Percentiles rank a stretch among this genome's conserved stretches.
phyloP scores from a whole-genome alignment of 495 filamentous ascomycete genomes.

The Parmelia sp. region DNA sequence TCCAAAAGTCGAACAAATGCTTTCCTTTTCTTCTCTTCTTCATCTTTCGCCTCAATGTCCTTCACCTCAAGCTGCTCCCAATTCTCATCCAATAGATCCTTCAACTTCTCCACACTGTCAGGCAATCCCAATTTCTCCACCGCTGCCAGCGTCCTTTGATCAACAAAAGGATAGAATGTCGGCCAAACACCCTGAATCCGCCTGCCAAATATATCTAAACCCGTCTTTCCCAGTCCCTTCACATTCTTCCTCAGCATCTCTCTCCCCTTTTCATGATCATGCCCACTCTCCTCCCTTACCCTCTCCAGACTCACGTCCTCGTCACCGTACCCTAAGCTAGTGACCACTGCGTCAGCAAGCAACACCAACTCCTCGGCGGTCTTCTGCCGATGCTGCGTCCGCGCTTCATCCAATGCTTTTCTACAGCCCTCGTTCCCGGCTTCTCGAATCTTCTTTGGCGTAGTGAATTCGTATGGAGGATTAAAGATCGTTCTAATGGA shows the following conservation, averaged over 20 bases:
- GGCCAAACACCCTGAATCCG: conserved; percentile 32
- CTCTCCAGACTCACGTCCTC: conserved; percentile 20
- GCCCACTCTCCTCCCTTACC: conserved; percentile 16
- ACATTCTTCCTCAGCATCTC: conserved; percentile 25
- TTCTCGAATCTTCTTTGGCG: conserved; percentile 26
- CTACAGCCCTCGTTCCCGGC: conserved; percentile 24
- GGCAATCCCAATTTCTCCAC: conserved; percentile 30
- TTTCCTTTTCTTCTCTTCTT: conserved; percentile 22
- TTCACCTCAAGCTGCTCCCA: conserved; percentile 27
- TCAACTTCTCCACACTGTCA: conserved; percentile 25
- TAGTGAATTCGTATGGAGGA: conserved; percentile 29
- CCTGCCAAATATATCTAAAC: conserved; percentile 31
- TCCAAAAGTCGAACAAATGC: conserved; percentile 25
- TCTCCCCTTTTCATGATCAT: conserved; percentile 20
- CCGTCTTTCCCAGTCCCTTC: conserved; percentile 33
- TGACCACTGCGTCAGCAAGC: conserved; percentile 14
- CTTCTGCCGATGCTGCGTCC: conserved; percentile 29
- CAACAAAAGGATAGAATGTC: conserved; percentile 29
- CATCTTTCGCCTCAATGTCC: conserved; percentile 16
- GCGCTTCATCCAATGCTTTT: conserved; percentile 22
- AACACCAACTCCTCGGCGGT: conserved; percentile 25
- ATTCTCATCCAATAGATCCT: conserved; percentile 25
- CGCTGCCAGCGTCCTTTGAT: conserved; percentile 26
- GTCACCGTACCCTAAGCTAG: conserved; percentile 17
- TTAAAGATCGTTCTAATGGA: conserved; percentile 35